These are phyloP conservation scores for Wickerhamomyces sp. DNA, from an alignment of 1,139 yeast species.

Conservation along the genomic window DNA sequence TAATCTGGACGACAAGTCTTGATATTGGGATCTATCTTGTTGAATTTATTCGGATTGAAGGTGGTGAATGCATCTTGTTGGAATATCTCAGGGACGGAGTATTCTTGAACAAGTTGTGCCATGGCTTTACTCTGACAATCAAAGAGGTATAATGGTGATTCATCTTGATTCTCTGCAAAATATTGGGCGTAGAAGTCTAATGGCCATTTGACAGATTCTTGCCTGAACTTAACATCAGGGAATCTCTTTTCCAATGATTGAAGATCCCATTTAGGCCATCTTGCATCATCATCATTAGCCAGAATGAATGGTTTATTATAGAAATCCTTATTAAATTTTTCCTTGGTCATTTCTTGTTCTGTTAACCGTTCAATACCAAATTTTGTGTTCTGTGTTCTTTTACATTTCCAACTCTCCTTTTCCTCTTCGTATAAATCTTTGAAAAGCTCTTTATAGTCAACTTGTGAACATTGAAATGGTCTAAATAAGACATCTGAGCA, in stretches of 20 bases:
- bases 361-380: constrained; percentile 35
- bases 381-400: constrained; percentile 22
- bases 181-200: constrained; percentile 58
- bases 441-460: constrained; percentile 50
- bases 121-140: constrained; percentile 73
- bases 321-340: constrained; percentile 42
- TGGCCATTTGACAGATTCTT: constrained; percentile 83
- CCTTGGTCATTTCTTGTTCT: constrained; percentile 36
- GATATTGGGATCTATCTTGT: constrained; percentile 13
- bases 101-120: constrained; percentile 49
- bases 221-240: constrained; percentile 62
- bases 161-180: constrained; percentile 60
- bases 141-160: constrained; percentile 77
- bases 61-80: constrained; percentile 44
- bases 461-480: constrained; percentile 75
- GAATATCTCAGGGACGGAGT: constrained; percentile 49
- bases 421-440: constrained; percentile 45
- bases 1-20: constrained; percentile 67
- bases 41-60: constrained; percentile 28
- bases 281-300: constrained; percentile 31
- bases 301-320: constrained; percentile 65
- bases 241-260: constrained; percentile 44
- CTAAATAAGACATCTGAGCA: constrained; percentile 66
- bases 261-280: constrained; percentile 73
- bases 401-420: constrained; percentile 22